Evolutionary conservation across 1,284 basidiomycete genomes (phyloP).

Genomic region (Sphaerobolus stellatus): DNA sequence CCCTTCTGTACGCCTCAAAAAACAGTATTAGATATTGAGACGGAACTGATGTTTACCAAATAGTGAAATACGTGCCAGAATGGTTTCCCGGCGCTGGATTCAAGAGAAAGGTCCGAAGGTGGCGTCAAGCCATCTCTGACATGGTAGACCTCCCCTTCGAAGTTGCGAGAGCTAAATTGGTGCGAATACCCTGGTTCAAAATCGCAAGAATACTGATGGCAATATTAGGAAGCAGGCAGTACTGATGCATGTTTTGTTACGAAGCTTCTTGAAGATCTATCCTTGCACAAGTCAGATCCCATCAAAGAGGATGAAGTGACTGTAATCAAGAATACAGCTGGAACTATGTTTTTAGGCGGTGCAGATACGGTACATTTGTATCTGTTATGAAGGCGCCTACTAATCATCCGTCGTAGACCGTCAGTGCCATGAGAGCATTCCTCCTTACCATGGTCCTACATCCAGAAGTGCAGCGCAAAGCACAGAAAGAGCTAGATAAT

Average conservation of each 20-base stretch:
- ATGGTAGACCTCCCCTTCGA: slow-evolving; percentile 6
- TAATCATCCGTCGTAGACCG: slow-evolving; percentile 3
- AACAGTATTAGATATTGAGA: neutral
- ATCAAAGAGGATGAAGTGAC: neutral
- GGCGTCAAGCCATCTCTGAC: slow-evolving; percentile 12
- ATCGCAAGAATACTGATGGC: neutral
- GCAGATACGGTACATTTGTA: slow-evolving; percentile 13
- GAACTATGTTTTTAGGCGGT: slow-evolving; percentile 5
- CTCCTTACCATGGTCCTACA: slow-evolving; percentile 20
- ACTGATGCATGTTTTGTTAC: neutral
- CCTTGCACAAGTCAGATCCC: neutral
- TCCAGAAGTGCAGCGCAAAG: slow-evolving; percentile 17
- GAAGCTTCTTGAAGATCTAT: slow-evolving; percentile 2
- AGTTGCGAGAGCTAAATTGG: too few relatives aligned
- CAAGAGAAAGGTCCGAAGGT: slow-evolving; percentile 12
- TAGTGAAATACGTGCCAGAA: neutral
- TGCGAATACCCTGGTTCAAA: neutral
- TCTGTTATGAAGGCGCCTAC: neutral
- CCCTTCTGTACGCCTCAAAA: neutral
- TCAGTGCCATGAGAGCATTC: slow-evolving; percentile 12
- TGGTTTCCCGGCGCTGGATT: neutral
- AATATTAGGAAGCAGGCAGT: slow-evolving; percentile 1
- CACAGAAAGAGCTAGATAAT: slow-evolving; percentile 16
- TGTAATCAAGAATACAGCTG: neutral
- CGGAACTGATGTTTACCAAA: neutral